A percentile compares a stretch with the other conserved stretches of the same genome.
These are phyloP conservation scores for Lolium rigidum DNA, from an alignment of 176 grass and related monocot genomes.

Conservation along the genomic window DNA sequence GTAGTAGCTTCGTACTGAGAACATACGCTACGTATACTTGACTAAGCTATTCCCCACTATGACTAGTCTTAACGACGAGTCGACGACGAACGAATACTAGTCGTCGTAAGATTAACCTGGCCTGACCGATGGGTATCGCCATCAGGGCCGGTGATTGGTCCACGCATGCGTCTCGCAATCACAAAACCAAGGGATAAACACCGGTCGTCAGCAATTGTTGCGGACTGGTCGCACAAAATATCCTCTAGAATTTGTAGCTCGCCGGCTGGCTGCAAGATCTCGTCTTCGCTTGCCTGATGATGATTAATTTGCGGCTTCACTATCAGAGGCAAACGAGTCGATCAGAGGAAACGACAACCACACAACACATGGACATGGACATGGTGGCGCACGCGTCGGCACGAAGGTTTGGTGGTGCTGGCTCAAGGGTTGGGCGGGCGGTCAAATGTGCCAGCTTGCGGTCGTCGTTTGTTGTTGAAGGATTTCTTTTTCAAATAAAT, in stretches of 20 bases:
- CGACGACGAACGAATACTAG: no score
- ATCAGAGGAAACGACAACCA: background rate
- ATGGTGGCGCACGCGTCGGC: background rate
- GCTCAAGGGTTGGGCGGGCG: background rate
- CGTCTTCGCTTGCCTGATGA: background rate
- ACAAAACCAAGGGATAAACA: constrained; percentile 10
- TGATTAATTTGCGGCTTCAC: background rate
- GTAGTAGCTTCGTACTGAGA: no score
- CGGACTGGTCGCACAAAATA: no score
- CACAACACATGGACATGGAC: no score
- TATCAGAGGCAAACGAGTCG: background rate
- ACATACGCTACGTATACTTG: no score
- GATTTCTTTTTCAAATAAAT: no score
- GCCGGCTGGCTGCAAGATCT: background rate
- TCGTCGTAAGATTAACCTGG: no score
- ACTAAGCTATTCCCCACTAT: no score
- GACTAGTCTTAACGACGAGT: no score
- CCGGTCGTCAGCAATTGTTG: background rate
- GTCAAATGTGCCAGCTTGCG: constrained; percentile 5
- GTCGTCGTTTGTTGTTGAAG: background rate
- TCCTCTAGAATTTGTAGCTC: background rate
- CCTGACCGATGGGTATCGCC: background rate
- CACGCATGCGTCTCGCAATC: background rate
- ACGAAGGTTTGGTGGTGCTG: background rate
- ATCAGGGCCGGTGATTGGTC: background rate